Base-by-base conservation (phyloP, 2,329 filamentous ascomycete species). In the Claviceps sp. region DNA sequence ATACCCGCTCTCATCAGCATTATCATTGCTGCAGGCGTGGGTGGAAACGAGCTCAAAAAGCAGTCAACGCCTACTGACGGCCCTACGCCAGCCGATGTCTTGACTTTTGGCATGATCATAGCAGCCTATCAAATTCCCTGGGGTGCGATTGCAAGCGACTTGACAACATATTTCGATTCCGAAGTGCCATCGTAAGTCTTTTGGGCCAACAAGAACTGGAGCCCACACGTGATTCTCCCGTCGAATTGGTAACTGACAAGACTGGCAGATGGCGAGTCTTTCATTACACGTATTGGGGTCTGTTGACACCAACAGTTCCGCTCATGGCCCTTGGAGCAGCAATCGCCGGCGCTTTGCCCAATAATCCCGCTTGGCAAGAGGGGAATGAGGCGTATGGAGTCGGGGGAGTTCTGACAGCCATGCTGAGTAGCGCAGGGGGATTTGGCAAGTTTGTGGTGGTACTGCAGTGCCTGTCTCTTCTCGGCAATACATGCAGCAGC, bases 81-180 rank as follows among this genome's bases (percentile, higher is more conserved):
- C 0, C 62, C 75, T 0, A 70, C 71, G 1, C 72, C 76, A 0
- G 61, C 68, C 2, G 64, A 69, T 11, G 64, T 82, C 2, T 60
- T 83, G 5, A 75, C 70, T 34, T 84, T 79, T 55, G 79, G 72
- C 47, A 79, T 78, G 66, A 73, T 82, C 50, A 73, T 84, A 4
- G 78, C 81, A 0, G 77, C 77, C 0, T 83, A 81, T 60, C 76
- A 82, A 70, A 72, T 85, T 2, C 79, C 81, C 0, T 85, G 77
- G 72, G 76, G 73, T 4, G 73, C 72, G 2, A 67, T 82, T 24
- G 72, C 77, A 0, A 79, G 76, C 20, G 80, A 84, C 60, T 75
- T 83, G 52, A 77, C 77, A 0, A 79, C 78, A 0, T 84, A 84
- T 58, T 72, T 82, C 51, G 71, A 76, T 50, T 79, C 79, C 22